Conservation (phyloP, 768 basidiomycete genomes). For the Leccinum variicolor region DNA sequence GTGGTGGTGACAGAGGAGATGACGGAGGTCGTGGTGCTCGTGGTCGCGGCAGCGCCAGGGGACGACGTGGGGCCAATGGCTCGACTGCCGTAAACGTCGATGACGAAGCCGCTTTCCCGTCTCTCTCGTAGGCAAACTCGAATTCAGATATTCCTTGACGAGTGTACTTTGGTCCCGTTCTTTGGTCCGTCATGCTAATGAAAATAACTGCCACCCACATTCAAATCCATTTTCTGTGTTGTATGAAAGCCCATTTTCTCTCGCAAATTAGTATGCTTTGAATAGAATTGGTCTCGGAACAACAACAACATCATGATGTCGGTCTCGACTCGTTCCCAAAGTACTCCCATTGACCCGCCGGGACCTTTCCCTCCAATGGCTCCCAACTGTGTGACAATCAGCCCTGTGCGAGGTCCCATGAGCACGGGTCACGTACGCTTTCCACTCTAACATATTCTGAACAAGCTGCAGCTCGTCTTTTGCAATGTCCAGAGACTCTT, state of each 20-base stretch:
- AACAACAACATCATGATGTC: slow-evolving; percentile 28
- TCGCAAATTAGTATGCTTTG: too few relatives aligned
- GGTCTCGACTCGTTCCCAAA: slow-evolving; percentile 52
- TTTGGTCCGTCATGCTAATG: slow-evolving; percentile 9
- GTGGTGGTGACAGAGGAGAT: slow-evolving; percentile 47
- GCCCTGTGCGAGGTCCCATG: neutral
- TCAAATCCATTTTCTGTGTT: slow-evolving; percentile 8
- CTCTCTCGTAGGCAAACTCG: slow-evolving; percentile 51
- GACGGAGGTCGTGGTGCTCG: slow-evolving; percentile 45
- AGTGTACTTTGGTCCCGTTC: slow-evolving; percentile 2
- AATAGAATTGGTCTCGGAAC: neutral
- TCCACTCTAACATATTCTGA: slow-evolving; percentile 90
- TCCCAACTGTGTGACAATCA: slow-evolving; percentile 66
- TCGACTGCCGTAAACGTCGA: slow-evolving; percentile 60
- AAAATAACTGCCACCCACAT: slow-evolving; percentile 6
- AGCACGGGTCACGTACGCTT: slow-evolving; percentile 63
- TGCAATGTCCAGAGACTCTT: slow-evolving; percentile 80
- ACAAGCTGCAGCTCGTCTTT: slow-evolving; percentile 76
- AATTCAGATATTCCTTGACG: slow-evolving; percentile 5
- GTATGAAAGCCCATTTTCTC: slow-evolving; percentile 5
- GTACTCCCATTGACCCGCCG: slow-evolving; percentile 87
- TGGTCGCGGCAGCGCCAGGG: slow-evolving; percentile 37
- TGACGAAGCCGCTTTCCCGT: slow-evolving; percentile 87
- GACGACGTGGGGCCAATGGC: slow-evolving; percentile 39
- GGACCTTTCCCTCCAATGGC: slow-evolving; percentile 75